A percentile compares a stretch with the other conserved stretches of the same genome.
These are phyloP conservation scores for Orbilia oligospora DNA, from an alignment of 2,329 filamentous ascomycete genomes.

Conservation along the genomic window DNA sequence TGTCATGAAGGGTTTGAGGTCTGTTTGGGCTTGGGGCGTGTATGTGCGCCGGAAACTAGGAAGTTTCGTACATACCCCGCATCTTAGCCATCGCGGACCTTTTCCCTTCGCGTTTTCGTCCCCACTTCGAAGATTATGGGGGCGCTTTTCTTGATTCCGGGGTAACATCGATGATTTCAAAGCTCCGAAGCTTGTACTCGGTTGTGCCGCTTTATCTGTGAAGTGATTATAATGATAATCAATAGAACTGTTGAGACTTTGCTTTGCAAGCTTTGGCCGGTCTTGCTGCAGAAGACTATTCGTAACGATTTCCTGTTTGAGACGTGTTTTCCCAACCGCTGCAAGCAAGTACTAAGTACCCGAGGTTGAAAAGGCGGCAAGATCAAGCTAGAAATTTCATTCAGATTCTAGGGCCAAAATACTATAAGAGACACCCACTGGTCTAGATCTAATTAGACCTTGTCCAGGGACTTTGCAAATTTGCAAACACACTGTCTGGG, in stretches of 20 bases:
- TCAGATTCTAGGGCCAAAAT: slow-evolving; percentile 13
- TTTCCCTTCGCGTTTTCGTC: slow-evolving; percentile 25
- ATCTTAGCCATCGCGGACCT: slow-evolving; percentile 37
- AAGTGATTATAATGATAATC: background rate
- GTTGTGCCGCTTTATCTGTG: slow-evolving; percentile 5
- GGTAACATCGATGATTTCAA: slow-evolving; percentile 31
- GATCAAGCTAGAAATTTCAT: slow-evolving; percentile 2
- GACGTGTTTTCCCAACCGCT: background rate
- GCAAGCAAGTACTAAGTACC: background rate
- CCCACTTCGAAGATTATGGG: slow-evolving; percentile 7
- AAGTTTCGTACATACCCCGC: slow-evolving; percentile 52
- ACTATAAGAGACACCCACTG: slow-evolving; percentile 13
- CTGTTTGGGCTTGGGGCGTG: slow-evolving; percentile 16
- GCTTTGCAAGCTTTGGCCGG: no score
- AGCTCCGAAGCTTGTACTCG: slow-evolving; percentile 25
- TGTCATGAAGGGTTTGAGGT: slow-evolving; percentile 6
- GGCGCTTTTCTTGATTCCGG: slow-evolving; percentile 34
- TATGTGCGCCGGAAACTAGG: slow-evolving; percentile 49
- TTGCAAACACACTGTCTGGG: slow-evolving; percentile 1
- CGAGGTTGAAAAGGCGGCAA: slow-evolving; percentile 57
- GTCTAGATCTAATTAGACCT: slow-evolving; percentile 15
- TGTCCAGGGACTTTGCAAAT: background rate
- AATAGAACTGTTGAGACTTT: slow-evolving; percentile 4
- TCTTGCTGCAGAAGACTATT: background rate
- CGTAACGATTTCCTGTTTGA: slow-evolving; percentile 47